Base-by-base conservation (phyloP, 495 filamentous ascomycete species). In the Glutinoglossum americanum region DNA sequence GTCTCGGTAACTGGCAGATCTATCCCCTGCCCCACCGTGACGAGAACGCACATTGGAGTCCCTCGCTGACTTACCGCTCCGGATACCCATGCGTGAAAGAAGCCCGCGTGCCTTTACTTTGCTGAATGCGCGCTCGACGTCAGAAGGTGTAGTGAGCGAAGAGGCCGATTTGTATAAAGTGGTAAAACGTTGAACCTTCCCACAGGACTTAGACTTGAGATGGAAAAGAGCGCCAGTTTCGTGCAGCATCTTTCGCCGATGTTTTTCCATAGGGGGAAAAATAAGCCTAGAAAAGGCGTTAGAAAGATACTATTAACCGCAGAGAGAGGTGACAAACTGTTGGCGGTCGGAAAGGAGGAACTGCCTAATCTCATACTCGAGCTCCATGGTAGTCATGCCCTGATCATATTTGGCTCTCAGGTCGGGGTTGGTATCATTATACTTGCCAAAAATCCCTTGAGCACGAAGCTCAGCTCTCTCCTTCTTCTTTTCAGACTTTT, bases 191-290 rank as follows among this genome's bases (percentile, higher is more conserved):
- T 73, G 72, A n/a, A 71, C 72, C 9, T 82, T 88, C 92, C 92
- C 11, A 73, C 72, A n/a, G 0, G 89, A 95, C 63, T 89, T 83
- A 1, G 88, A 94, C 60, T 85, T 93, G 56, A 97, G 70, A 13
- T 76, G 75, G 62, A 95, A 75, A 17, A 72, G 69, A 61, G 74
- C 74, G 4, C 85, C 86, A 33, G 94, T 62, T 33, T 83, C 73
- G 64, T 98, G 92, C 13, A 95, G 74, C 11, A 76, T 66, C 64
- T 83, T 88, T 57, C 92, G 85, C 33, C 79, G 75, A 1, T 75
- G 67, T 61, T 85, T 88, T 28, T 82, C 79, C 79, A 98, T 90
- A 1, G 90, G 87, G 5, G 92, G 89, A 11, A 98, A 71, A 21
- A 82, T 68, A 13, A 89, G 73, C 54, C 88, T 94, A 61, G 60